Evolutionary conservation across 441 rosid species (phyloP), one percentile per base, ranked within the genome.

Genomic region (Mallotus japonicus): DNA sequence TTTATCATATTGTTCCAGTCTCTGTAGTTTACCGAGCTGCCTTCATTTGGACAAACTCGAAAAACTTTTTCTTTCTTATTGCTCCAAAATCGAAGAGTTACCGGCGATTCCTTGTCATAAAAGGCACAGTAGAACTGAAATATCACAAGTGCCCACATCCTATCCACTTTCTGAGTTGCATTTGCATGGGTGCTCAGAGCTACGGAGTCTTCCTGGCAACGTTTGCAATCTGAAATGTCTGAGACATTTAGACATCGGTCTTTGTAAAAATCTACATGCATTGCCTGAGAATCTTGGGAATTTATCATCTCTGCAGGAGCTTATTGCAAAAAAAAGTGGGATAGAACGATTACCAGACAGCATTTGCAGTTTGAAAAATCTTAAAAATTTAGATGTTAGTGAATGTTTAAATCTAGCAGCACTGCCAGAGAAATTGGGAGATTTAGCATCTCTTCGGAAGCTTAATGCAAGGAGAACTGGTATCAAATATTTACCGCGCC

Each of bases 341-440:
- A 24, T 24, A 24, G 28, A 24, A 24, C 0, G 1, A 24, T 24
- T 24, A 24, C 28, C 28, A 24, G 28, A 24, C 28, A 24, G 50
- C 32, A n/a, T 63, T 40, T 11, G 56, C 56, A 47, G 49, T 47
- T 15, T 63, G 24, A 63, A 63, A 40, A 40, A 11, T 63, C 67
- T 63, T 22, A n/a, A 1, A 40, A 0, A 4, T 40, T 10, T 70
- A 3, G 28, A 8, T 11, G 22, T 70, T 1, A 42, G 1, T 1
- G 1, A 28, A 1, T 70, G 65, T 57, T 3, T 2, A 14, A 20
- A 42, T 58, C 64, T 70, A 0, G 20, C 12, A 6, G 12, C 19
- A 58, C 24, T 70, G 22, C 73, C 73, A 10, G 11, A 10, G 51
- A 19, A 55, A 12, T 32, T 69, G 10, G 51, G 62, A n/a, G n/a